These are phyloP conservation scores for Fonsecaea erecta DNA, from an alignment of 2,329 filamentous ascomycete genomes.

Conservation along the genomic window DNA sequence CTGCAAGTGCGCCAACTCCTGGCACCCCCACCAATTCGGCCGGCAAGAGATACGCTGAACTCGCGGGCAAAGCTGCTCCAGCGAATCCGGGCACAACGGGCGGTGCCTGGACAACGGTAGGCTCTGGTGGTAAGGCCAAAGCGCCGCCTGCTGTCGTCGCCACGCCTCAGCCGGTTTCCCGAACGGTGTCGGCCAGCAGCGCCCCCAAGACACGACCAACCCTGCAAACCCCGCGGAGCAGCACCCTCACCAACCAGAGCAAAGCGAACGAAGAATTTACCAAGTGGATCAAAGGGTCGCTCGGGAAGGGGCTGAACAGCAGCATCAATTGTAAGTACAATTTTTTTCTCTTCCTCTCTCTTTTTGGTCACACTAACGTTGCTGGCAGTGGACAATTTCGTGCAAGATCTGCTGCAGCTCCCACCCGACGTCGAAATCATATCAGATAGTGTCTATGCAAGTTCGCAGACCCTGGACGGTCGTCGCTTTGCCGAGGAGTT, in stretches of 20 bases:
- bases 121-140: conserved; percentile 90
- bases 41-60: conserved; percentile 91
- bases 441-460: conserved; percentile 85
- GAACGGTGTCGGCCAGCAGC: conserved; percentile 50
- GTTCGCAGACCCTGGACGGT: conserved; percentile 86
- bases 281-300: conserved; percentile 84
- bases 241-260: conserved; percentile 51
- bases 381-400: conserved; percentile 74
- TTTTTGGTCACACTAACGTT: conserved; percentile 18
- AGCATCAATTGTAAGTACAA: conserved; percentile 66
- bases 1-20: conserved; percentile 49
- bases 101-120: conserved; percentile 90
- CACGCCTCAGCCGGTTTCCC: conserved; percentile 51
- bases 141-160: conserved; percentile 62
- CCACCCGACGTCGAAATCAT: conserved; percentile 81
- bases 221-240: conserved; percentile 56
- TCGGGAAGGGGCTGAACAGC: conserved; percentile 73
- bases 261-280: conserved; percentile 88
- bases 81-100: conserved; percentile 51
- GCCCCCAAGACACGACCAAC: conserved; percentile 58
- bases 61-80: conserved; percentile 75
- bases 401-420: conserved; percentile 73
- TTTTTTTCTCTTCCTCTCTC: not conserved
- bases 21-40: conserved; percentile 51
- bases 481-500: conserved; percentile 95